Evolutionary conservation across 2,329 filamentous ascomycete species (phyloP).

Genomic region (Pseudogymnoascus sp.): DNA sequence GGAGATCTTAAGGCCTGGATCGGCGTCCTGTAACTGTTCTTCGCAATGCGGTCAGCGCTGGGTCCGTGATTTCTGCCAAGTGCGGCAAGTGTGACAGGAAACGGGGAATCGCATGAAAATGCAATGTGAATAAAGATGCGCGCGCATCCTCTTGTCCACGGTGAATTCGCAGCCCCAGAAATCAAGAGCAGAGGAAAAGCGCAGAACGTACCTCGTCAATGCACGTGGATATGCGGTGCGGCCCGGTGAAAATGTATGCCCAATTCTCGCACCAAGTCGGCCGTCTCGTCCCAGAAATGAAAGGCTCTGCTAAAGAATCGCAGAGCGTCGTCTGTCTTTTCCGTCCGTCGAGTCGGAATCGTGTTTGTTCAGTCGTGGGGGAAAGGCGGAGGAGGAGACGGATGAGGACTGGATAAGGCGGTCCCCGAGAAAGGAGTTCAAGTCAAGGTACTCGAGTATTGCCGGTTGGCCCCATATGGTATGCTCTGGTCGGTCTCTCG

Average conservation of each 20-base stretch:
- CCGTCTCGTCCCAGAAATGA: background rate
- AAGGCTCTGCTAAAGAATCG: background rate
- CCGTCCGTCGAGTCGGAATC: background rate
- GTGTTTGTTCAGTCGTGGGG: constrained; percentile 2
- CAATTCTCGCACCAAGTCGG: background rate
- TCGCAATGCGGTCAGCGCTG: constrained; percentile 3
- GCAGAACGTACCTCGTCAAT: background rate
- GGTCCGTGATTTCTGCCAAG: background rate
- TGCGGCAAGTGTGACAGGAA: background rate
- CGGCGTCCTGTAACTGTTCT: constrained; percentile 4
- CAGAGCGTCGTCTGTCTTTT: background rate
- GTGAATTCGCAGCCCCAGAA: background rate
- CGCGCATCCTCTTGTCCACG: background rate
- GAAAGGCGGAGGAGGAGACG: background rate
- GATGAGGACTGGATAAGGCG: background rate
- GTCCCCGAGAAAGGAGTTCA: constrained; percentile 2
- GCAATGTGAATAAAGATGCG: background rate
- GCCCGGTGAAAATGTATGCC: background rate
- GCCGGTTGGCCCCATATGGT: background rate
- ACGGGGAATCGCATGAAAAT: background rate
- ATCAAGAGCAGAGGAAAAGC: background rate
- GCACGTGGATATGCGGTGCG: constrained; percentile 1
- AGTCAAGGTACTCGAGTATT: background rate
- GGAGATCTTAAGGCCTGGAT: constrained; percentile 5
- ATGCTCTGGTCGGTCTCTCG: background rate